phyloP scores from a whole-genome alignment of 169 alveolate species.

The Plasmodium gonderi region DNA sequence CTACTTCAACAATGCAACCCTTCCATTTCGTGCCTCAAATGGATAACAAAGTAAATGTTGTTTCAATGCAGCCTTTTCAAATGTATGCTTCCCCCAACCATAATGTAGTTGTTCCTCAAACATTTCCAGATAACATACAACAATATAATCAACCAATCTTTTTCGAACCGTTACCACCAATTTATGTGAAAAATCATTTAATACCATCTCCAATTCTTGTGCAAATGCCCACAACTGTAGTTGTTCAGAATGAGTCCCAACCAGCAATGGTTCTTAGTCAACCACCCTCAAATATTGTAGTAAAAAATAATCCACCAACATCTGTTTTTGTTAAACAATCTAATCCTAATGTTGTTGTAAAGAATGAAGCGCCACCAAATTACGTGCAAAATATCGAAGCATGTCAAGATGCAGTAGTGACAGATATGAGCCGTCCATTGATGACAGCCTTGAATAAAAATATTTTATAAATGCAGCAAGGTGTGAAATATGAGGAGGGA shows the following conservation, averaged over 20 bases:
- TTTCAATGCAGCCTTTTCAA: slow-evolving; percentile 52
- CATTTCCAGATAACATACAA: slow-evolving; percentile 26
- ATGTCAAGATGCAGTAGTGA: slow-evolving; percentile 62
- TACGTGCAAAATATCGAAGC: slow-evolving; percentile 61
- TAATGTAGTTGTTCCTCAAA: slow-evolving; percentile 51
- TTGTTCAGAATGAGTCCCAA: slow-evolving; percentile 85
- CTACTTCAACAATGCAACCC: slow-evolving; percentile 36
- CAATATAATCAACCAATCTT: slow-evolving; percentile 68
- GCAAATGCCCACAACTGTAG: slow-evolving; percentile 86
- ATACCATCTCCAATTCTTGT: slow-evolving; percentile 76
- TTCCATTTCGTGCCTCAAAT: slow-evolving; percentile 58
- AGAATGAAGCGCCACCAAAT: slow-evolving; percentile 80
- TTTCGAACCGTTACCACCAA: slow-evolving; percentile 74
- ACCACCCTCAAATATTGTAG: slow-evolving; percentile 88
- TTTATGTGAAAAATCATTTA: slow-evolving; percentile 73
- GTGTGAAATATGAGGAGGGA: background rate
- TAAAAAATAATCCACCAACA: slow-evolving; percentile 86
- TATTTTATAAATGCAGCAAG: background rate
- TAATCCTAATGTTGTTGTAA: slow-evolving; percentile 85
- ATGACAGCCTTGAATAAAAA: slow-evolving; percentile 39
- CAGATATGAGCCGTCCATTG: slow-evolving; percentile 49
- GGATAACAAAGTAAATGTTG: slow-evolving; percentile 57
- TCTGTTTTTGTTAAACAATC: slow-evolving; percentile 85
- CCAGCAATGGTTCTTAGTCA: slow-evolving; percentile 88
- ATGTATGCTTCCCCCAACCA: slow-evolving; percentile 69